phyloP scores from a whole-genome alignment of 257 asterid species.

The Dorcoceras hygrometricum region DNA sequence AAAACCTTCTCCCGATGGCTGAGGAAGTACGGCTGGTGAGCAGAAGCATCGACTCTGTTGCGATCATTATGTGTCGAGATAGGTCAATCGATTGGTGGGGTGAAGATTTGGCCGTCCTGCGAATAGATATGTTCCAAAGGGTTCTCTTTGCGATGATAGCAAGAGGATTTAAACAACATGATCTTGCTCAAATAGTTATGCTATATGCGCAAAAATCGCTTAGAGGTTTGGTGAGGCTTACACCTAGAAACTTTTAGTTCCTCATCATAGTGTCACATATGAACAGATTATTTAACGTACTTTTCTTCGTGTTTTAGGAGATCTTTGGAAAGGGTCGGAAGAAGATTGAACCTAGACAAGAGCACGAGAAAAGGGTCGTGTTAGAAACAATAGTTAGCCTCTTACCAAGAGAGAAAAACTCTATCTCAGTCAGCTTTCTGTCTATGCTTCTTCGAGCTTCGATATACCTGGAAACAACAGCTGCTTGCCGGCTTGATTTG shows the following conservation, averaged over 20 bases:
- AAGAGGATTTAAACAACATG: slow-evolving; percentile 71
- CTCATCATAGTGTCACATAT: slow-evolving; percentile 19
- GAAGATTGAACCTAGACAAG: slow-evolving; percentile 62
- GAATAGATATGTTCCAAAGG: slow-evolving; percentile 75
- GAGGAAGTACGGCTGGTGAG: slow-evolving; percentile 73
- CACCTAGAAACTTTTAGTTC: slow-evolving; percentile 19
- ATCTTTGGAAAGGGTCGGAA: slow-evolving; percentile 66
- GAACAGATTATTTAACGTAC: background rate
- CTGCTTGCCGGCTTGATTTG: slow-evolving; percentile 81
- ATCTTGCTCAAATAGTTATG: slow-evolving; percentile 81
- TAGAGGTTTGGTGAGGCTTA: slow-evolving; percentile 90
- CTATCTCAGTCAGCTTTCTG: slow-evolving; percentile 73
- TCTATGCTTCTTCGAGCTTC: slow-evolving; percentile 88
- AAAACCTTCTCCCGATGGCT: slow-evolving; percentile 58
- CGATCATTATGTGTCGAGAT: slow-evolving; percentile 64
- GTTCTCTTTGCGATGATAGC: slow-evolving; percentile 71
- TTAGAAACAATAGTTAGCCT: slow-evolving; percentile 82
- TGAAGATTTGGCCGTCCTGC: slow-evolving; percentile 66
- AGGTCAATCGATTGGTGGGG: slow-evolving; percentile 84
- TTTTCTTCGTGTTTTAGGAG: slow-evolving; percentile 46
- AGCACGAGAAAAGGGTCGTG: slow-evolving; percentile 77
- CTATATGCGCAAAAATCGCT: slow-evolving; percentile 80
- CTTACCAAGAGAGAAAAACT: slow-evolving; percentile 68
- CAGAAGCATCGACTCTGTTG: slow-evolving; percentile 69
- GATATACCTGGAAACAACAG: slow-evolving; percentile 68